Evolutionary conservation across 2,329 filamentous ascomycete genomes (phyloP), one percentile per base, ranked within the genome.

Genomic region (Davidsoniella eucalypti): DNA sequence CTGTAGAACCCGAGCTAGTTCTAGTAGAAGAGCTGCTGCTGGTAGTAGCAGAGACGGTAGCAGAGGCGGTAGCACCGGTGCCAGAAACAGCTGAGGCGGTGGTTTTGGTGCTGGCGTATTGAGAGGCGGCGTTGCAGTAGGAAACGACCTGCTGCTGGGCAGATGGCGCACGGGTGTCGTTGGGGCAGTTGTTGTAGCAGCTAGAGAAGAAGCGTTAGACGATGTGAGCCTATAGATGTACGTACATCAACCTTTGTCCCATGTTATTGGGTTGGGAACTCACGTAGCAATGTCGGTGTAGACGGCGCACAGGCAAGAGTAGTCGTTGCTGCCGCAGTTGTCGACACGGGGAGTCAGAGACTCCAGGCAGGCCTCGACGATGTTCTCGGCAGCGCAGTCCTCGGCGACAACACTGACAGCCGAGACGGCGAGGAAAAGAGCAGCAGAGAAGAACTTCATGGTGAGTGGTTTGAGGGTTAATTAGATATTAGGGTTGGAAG

Each of bases 101-200:
- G 41, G 62, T 59, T 52, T 60, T 58, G 39, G 59, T 60, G 42
- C 65, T 64, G 47, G 65, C 62, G 61, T 64, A 68, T 58, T 67
- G 63, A 52, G 63, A 67, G 53, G 67, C 69, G 56, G 69, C 65
- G 51, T 61, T 59, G 65, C 71, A 74, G 64, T 61, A 68, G 57
- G 65, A 63, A 53, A 59, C 58, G 54, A 68, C 64, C 58, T 69
- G 64, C 56, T 62, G 58, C 46, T 61, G 55, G 56, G 63, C 63
- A 17, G 59, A 49, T 48, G 56, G 49, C 54, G 58, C 61, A 43
- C 67, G 64, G 47, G 58, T 1, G 60, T 75, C 71, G 57, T 69
- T 63, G 58, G 72, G 72, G 65, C 72, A 75, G 68, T 75, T 74
- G 66, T 72, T 71, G 64, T 67, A 75, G 69, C 71, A 75, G 54